Conservation (phyloP, 2,329 filamentous ascomycete species). For the Didymella segeticola region DNA sequence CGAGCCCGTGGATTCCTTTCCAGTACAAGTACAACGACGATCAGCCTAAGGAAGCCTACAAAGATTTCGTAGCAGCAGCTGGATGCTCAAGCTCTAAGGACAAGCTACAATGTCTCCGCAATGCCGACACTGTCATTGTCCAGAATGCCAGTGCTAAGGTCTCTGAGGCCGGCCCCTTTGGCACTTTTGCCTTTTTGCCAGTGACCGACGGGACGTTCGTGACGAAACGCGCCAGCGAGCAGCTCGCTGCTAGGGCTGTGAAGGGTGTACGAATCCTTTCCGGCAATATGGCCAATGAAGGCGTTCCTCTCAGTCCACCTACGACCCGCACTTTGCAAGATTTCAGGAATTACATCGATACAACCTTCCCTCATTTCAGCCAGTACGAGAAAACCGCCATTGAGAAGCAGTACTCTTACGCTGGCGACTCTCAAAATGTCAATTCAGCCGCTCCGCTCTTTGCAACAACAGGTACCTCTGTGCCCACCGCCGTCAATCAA, state of each 20-base stretch:
- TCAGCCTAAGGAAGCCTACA: conserved; percentile 39
- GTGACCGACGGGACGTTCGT: conserved; percentile 52
- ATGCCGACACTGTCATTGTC: conserved; percentile 29
- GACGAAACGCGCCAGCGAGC: conserved; percentile 42
- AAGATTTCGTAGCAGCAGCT: conserved; percentile 38
- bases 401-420: conserved; percentile 39
- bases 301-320: conserved; percentile 46
- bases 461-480: conserved; percentile 31
- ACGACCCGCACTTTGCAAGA: conserved; percentile 35
- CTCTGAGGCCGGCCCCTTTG: conserved; percentile 45
- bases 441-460: conserved; percentile 34
- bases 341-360: conserved; percentile 39
- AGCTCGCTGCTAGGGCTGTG: conserved; percentile 32
- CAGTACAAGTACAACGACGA: conserved; percentile 43
- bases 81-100: conserved; percentile 31
- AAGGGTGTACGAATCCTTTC: conserved; percentile 39
- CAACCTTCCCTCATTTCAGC: conserved; percentile 47
- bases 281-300: conserved; percentile 50
- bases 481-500: conserved; percentile 38
- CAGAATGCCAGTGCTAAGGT: conserved; percentile 41
- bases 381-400: conserved; percentile 31
- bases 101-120: conserved; percentile 38
- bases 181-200: conserved; percentile 52
- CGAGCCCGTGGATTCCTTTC: conserved; percentile 42
- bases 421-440: conserved; percentile 31